These are phyloP conservation scores for Cnidoscolus chayamansa DNA, from an alignment of 441 rosid species.

Conservation along the genomic window DNA sequence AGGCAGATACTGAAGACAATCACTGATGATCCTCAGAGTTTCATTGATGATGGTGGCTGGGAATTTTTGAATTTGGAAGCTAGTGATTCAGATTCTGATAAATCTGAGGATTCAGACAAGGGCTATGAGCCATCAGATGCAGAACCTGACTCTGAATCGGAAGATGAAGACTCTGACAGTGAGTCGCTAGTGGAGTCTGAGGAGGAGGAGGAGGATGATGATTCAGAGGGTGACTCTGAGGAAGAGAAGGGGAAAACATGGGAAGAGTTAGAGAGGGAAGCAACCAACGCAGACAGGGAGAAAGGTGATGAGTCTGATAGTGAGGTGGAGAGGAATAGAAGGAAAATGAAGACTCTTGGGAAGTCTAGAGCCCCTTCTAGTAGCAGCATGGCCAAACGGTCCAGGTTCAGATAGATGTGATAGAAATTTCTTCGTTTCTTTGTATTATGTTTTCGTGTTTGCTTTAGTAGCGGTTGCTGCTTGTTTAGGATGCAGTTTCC, in stretches of 20 bases:
- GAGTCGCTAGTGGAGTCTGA: slow-evolving; percentile 81
- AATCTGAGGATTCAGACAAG: slow-evolving; percentile 70
- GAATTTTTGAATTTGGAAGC: slow-evolving; percentile 88
- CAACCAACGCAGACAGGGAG: slow-evolving; percentile 82
- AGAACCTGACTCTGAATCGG: slow-evolving; percentile 72
- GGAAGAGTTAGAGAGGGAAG: slow-evolving; percentile 95
- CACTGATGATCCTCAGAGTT: slow-evolving; percentile 79
- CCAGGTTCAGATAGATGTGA: slow-evolving; percentile 21
- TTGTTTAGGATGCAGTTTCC: slow-evolving; percentile 15
- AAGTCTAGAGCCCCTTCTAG: slow-evolving; percentile 43
- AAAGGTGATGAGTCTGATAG: slow-evolving; percentile 80
- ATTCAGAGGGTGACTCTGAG: slow-evolving; percentile 62
- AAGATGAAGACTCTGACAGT: slow-evolving; percentile 65
- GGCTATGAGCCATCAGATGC: slow-evolving; percentile 82
- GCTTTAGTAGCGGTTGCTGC: background rate
- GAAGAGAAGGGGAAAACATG: slow-evolving; percentile 94
- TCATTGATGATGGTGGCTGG: slow-evolving; percentile 86
- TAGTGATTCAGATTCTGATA: slow-evolving; percentile 77
- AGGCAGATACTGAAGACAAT: slow-evolving; percentile 80
- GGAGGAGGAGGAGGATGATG: slow-evolving; percentile 74
- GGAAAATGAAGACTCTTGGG: slow-evolving; percentile 73
- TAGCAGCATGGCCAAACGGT: slow-evolving; percentile 19
- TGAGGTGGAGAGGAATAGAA: slow-evolving; percentile 82
- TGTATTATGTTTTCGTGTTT: background rate
- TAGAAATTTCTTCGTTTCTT: background rate